A percentile compares a stretch with the other conserved stretches of the same genome.
phyloP scores from a whole-genome alignment of 2,329 filamentous ascomycete species.

The Arthroderma sp. region DNA sequence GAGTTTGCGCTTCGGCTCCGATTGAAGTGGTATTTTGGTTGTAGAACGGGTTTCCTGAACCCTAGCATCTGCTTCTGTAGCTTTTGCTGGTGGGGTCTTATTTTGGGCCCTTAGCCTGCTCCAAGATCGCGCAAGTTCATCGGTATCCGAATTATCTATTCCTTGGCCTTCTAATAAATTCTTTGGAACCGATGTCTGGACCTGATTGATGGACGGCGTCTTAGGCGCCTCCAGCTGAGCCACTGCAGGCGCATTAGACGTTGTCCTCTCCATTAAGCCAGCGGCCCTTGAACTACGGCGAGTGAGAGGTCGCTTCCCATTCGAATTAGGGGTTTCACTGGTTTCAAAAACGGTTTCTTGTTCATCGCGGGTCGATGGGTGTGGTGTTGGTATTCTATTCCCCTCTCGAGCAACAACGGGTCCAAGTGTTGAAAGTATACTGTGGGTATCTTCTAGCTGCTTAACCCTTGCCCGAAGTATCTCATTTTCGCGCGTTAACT shows the following conservation, averaged over 20 bases:
- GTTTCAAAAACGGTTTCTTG: not conserved
- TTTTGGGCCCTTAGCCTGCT: not conserved
- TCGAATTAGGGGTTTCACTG: slow-evolving; percentile 1
- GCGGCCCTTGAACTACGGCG: not conserved
- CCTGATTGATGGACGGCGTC: not conserved
- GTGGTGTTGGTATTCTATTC: not conserved
- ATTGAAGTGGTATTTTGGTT: not conserved
- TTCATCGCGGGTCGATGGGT: not conserved
- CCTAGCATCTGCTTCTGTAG: not conserved
- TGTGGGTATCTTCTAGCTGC: not conserved
- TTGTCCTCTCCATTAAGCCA: not conserved
- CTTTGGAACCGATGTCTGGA: no score
- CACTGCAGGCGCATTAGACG: not conserved
- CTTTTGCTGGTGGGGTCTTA: not conserved
- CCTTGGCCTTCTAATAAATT: no score
- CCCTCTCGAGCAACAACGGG: not conserved
- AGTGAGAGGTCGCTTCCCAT: slow-evolving; percentile 1
- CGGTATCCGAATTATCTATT: not conserved
- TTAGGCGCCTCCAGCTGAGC: not conserved
- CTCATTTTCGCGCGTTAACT: slow-evolving; percentile 4
- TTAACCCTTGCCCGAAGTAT: slow-evolving; percentile 1
- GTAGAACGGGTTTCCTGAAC: not conserved
- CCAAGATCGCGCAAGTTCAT: not conserved
- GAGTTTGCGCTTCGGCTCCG: not conserved
- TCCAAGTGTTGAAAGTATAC: no score